These are phyloP conservation scores for Chrysoporthe austroafricana DNA, from an alignment of 2,329 filamentous ascomycete genomes.

Conservation along the genomic window DNA sequence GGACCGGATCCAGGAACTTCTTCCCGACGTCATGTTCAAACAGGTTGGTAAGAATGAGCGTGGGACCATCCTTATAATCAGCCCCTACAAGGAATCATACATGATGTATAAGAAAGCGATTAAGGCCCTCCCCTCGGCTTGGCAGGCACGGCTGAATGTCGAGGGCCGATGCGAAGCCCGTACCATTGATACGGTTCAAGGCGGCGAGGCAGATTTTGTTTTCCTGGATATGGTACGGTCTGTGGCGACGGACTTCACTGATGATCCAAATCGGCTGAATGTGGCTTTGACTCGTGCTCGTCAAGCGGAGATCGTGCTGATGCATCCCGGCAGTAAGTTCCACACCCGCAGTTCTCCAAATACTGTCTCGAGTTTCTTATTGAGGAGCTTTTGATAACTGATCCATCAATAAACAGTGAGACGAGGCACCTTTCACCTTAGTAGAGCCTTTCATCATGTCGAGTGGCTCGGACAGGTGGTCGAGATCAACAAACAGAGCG, in stretches of 20 bases:
- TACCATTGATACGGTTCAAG: constrained; percentile 47
- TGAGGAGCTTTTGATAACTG: background rate
- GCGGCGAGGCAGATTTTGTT: constrained; percentile 47
- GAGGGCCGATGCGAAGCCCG: constrained; percentile 40
- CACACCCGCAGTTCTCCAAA: background rate
- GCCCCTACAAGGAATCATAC: constrained; percentile 44
- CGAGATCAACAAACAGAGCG: background rate
- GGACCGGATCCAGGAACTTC: constrained; percentile 36
- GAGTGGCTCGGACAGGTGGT: constrained; percentile 21
- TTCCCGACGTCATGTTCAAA: constrained; percentile 38
- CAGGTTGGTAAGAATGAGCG: constrained; percentile 33
- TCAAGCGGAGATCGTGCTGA: constrained; percentile 47
- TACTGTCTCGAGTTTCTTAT: too few relatives aligned
- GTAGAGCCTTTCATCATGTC: background rate
- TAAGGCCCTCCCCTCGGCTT: constrained; percentile 32
- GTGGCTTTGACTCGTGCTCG: constrained; percentile 46
- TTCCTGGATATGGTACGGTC: constrained; percentile 48
- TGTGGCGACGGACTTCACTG: constrained; percentile 43
- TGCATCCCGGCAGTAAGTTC: constrained; percentile 37
- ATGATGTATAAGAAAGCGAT: constrained; percentile 36
- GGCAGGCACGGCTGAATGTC: constrained; percentile 35
- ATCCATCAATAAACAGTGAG: constrained; percentile 11
- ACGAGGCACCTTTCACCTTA: constrained; percentile 1
- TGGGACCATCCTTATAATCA: constrained; percentile 44
- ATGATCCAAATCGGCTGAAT: constrained; percentile 45